Evolutionary conservation across 306 rosid genomes (phyloP).

Genomic region (Castanea sativa): DNA sequence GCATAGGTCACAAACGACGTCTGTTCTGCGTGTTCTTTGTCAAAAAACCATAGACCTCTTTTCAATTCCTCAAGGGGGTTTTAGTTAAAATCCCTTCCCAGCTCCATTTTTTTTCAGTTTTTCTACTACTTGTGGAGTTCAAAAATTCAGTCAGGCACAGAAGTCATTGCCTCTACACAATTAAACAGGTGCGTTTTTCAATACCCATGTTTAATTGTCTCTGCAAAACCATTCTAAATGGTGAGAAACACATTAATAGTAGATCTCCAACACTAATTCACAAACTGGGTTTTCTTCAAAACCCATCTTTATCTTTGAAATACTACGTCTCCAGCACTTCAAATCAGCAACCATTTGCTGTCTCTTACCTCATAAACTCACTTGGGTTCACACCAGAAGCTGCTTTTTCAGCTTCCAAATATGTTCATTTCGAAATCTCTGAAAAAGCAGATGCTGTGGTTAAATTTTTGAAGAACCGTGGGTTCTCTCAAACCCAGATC

Average conservation of each 20-base stretch:
- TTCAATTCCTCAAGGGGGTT: no score
- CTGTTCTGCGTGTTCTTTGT: no score
- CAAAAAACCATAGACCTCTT: no score
- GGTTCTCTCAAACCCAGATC: slow-evolving; percentile 23
- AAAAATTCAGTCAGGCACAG: no score
- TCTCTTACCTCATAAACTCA: slow-evolving; percentile 38
- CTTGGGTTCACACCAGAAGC: slow-evolving; percentile 27
- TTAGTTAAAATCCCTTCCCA: no score
- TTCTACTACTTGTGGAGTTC: no score
- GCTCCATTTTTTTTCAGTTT: no score
- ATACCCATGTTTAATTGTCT: slow-evolving; percentile 10
- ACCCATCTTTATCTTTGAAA: neutral
- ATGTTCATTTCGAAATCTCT: slow-evolving; percentile 13
- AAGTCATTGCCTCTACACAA: no score
- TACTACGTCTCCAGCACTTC: slow-evolving; percentile 10
- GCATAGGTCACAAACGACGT: no score
- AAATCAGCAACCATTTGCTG: slow-evolving; percentile 2
- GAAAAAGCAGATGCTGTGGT: slow-evolving; percentile 29
- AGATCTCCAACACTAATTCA: neutral
- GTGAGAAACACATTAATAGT: neutral
- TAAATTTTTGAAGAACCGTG: slow-evolving; percentile 7
- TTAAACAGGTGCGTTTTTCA: neutral
- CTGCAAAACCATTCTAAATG: neutral
- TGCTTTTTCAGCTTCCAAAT: slow-evolving; percentile 26
- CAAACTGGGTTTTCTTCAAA: neutral